Evolutionary conservation across 345 rosid species (phyloP).

Genomic region (Cardamine resedifolia): DNA sequence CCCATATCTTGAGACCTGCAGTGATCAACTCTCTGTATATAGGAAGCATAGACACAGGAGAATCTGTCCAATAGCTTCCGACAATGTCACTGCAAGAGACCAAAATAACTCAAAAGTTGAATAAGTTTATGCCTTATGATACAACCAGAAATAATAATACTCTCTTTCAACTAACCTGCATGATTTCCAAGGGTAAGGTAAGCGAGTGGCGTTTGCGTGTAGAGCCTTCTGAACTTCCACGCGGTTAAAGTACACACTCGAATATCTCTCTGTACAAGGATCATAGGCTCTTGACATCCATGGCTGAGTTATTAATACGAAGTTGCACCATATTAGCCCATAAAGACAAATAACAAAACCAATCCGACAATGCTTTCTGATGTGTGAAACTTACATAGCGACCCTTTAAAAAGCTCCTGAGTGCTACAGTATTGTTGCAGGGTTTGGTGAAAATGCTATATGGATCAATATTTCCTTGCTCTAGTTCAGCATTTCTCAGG

Average conservation of each 20-base stretch:
- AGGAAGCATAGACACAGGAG: slow-evolving; percentile 77
- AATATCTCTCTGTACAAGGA: slow-evolving; percentile 91
- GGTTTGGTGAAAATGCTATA: slow-evolving; percentile 84
- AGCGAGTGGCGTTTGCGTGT: slow-evolving; percentile 79
- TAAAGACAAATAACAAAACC: neutral
- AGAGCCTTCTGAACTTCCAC: slow-evolving; percentile 85
- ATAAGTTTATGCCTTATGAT: neutral
- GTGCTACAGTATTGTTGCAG: slow-evolving; percentile 56
- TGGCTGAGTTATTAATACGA: slow-evolving; percentile 52
- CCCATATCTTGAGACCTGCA: slow-evolving; percentile 79
- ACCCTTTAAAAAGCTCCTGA: slow-evolving; percentile 59
- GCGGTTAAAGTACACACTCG: slow-evolving; percentile 68
- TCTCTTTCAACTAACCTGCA: slow-evolving; percentile 60
- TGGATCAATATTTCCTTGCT: slow-evolving; percentile 85
- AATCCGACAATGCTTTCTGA: slow-evolving; percentile 10
- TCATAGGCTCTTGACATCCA: slow-evolving; percentile 99
- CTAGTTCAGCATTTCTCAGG: slow-evolving; percentile 51
- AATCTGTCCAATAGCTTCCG: slow-evolving; percentile 65
- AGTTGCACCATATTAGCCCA: slow-evolving; percentile 12
- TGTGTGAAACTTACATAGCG: slow-evolving; percentile 75
- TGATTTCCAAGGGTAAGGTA: slow-evolving; percentile 73
- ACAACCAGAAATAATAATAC: slow-evolving; percentile 1
- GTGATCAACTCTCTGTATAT: slow-evolving; percentile 63
- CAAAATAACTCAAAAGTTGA: neutral
- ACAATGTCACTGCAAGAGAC: slow-evolving; percentile 56